These are phyloP conservation scores for Eucalyptus guilfoylei DNA, from an alignment of 345 rosid species.

Conservation along the genomic window DNA sequence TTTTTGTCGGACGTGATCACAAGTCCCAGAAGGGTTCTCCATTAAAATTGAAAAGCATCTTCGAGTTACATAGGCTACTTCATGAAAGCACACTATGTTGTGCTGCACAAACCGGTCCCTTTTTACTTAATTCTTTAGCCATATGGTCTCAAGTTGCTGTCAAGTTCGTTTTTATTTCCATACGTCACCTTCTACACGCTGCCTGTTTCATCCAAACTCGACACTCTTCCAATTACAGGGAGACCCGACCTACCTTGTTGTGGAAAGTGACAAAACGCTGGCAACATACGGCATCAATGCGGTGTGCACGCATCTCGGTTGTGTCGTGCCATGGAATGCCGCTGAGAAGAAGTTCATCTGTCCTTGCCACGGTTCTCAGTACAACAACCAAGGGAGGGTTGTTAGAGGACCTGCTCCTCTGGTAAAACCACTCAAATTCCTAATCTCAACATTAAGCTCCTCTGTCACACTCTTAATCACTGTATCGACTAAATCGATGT, in stretches of 20 bases:
- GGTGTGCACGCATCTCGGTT: constrained; percentile 95
- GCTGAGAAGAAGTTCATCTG: constrained; percentile 96
- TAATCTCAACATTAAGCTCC: not conserved
- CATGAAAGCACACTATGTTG: not conserved
- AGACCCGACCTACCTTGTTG: constrained; percentile 94
- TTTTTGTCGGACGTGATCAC: not conserved
- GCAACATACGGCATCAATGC: constrained; percentile 81
- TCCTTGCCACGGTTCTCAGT: constrained; percentile 98
- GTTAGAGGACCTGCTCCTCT: constrained; percentile 99
- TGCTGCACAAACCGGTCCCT: not conserved
- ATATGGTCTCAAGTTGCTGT: not conserved
- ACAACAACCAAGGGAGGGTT: constrained; percentile 92
- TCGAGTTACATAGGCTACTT: not conserved
- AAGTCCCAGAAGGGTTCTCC: not conserved
- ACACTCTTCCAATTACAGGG: constrained; percentile 28
- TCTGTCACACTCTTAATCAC: not conserved
- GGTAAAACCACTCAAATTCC: constrained; percentile 28
- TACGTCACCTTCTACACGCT: not conserved
- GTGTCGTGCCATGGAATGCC: constrained; percentile 87
- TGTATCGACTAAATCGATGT: not conserved
- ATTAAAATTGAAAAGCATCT: not conserved
- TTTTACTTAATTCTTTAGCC: not conserved
- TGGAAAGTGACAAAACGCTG: constrained; percentile 72
- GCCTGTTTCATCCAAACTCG: not conserved
- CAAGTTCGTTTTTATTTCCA: not conserved